A percentile compares a stretch with the other conserved stretches of the same genome.
Conservation (phyloP, 257 asterid species). For the Primulina tabacum region DNA sequence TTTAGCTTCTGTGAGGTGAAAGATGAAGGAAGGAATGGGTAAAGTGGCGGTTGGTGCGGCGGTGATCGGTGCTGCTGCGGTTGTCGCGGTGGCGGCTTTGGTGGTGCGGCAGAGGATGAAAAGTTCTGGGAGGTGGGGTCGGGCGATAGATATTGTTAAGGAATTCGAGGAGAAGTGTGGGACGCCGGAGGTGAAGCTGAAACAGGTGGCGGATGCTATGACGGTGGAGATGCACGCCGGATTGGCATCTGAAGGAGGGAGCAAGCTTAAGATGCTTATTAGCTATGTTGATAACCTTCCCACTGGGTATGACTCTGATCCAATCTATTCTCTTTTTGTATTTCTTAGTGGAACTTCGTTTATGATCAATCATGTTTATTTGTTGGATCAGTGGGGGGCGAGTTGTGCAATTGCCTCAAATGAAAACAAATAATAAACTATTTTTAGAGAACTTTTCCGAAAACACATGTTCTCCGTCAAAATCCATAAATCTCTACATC, state of each 20-base stretch:
- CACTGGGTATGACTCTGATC: slow-evolving; percentile 43
- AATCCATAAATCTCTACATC: not conserved
- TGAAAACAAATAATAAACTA: too few relatives aligned
- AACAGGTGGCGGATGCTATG: slow-evolving; percentile 76
- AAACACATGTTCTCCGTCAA: not conserved
- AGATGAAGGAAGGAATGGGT: slow-evolving; percentile 40
- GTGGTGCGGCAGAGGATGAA: slow-evolving; percentile 64
- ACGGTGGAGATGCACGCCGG: slow-evolving; percentile 92
- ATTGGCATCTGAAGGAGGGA: slow-evolving; percentile 76
- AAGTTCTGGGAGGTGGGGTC: slow-evolving; percentile 61
- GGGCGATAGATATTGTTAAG: slow-evolving; percentile 46
- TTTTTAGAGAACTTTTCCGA: not conserved
- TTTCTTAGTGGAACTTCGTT: not conserved
- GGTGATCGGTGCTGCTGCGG: slow-evolving; percentile 73
- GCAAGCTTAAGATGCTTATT: slow-evolving; percentile 85
- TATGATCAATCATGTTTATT: too few relatives aligned
- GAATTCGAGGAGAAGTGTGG: slow-evolving; percentile 77
- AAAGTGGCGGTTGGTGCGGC: slow-evolving; percentile 67
- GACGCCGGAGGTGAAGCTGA: slow-evolving; percentile 61
- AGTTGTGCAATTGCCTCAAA: not conserved
- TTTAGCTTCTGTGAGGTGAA: not conserved
- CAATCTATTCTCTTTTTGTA: not conserved
- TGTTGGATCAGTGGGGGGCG: not conserved
- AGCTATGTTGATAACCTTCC: slow-evolving; percentile 82
- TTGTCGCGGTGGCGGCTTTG: slow-evolving; percentile 59